phyloP scores from a whole-genome alignment of 345 rosid genomes.

The Mangifera indica region DNA sequence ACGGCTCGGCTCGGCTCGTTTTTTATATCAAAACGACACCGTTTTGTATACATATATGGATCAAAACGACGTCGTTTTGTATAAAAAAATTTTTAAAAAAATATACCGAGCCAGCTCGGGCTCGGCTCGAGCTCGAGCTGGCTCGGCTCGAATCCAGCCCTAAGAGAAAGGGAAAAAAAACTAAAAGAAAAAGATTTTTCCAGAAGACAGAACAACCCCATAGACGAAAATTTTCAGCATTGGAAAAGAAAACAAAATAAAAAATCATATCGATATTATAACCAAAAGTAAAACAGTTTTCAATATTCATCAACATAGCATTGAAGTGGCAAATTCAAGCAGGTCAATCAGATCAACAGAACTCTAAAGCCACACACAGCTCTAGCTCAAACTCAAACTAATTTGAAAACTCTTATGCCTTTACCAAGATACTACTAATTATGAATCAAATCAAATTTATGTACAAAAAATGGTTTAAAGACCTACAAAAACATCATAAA shows the following conservation, averaged over 20 bases:
- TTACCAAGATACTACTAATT: not conserved
- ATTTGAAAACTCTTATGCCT: not conserved
- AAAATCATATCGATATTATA: not conserved
- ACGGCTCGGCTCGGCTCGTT: too few species aligned
- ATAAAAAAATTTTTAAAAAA: too few species aligned
- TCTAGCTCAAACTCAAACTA: constrained; percentile 9
- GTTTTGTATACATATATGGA: too few species aligned
- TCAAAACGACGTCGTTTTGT: too few species aligned
- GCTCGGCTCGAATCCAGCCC: too few species aligned
- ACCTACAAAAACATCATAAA: not conserved
- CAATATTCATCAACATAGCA: not conserved
- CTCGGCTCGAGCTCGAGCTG: too few species aligned
- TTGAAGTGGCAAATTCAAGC: not conserved
- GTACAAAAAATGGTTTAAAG: not conserved
- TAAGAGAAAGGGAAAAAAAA: too few species aligned
- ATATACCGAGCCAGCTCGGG: too few species aligned
- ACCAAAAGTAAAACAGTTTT: not conserved
- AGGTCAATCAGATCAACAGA: not conserved
- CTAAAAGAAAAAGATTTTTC: too few species aligned
- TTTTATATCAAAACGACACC: too few species aligned
- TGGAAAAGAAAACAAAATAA: not conserved
- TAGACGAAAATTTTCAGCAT: not conserved
- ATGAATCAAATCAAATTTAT: not conserved
- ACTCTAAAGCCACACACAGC: not conserved
- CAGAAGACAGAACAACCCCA: too few species aligned